A percentile compares a stretch with the other conserved stretches of the same genome.
phyloP scores from a whole-genome alignment of 768 basidiomycete species.

The Leucocoprinus sp. region DNA sequence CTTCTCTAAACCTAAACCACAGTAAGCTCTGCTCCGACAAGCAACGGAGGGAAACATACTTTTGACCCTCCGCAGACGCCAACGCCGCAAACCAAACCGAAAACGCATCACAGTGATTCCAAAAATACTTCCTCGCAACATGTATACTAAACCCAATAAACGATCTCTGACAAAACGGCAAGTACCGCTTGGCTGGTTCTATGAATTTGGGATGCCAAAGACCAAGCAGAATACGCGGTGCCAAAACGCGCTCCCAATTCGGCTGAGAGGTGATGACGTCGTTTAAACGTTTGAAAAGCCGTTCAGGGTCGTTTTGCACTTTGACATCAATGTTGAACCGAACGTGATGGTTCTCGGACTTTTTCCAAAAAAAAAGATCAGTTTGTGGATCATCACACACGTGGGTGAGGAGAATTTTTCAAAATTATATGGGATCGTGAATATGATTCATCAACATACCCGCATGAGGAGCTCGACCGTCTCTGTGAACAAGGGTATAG shows the following conservation, averaged over 20 bases:
- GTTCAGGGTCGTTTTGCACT: slow-evolving; percentile 81
- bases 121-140: slow-evolving; percentile 82
- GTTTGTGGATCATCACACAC: no score
- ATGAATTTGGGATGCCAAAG: slow-evolving; percentile 93
- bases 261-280: slow-evolving; percentile 51
- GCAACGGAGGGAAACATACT: slow-evolving; percentile 30
- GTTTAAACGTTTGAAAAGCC: slow-evolving; percentile 75
- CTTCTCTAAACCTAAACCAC: slow-evolving; percentile 57
- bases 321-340: slow-evolving; percentile 91
- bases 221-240: slow-evolving; percentile 73
- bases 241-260: slow-evolving; percentile 67
- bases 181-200: slow-evolving; percentile 55
- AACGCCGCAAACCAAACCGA: slow-evolving; percentile 73
- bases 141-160: slow-evolving; percentile 73
- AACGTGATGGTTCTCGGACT: slow-evolving; percentile 72
- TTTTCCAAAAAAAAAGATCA: no score
- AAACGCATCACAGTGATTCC: slow-evolving; percentile 80
- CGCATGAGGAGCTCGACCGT: slow-evolving; percentile 74
- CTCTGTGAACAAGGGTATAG: slow-evolving; percentile 86
- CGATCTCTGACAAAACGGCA: slow-evolving; percentile 79
- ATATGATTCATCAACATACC: no score
- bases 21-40: not conserved
- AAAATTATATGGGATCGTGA: no score
- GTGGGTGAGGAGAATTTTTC: no score
- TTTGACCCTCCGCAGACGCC: slow-evolving; percentile 63